A percentile compares a stretch with the other conserved stretches of the same genome.
These are phyloP conservation scores for Aspergillus affinis DNA, from an alignment of 495 filamentous ascomycete genomes.

Conservation along the genomic window DNA sequence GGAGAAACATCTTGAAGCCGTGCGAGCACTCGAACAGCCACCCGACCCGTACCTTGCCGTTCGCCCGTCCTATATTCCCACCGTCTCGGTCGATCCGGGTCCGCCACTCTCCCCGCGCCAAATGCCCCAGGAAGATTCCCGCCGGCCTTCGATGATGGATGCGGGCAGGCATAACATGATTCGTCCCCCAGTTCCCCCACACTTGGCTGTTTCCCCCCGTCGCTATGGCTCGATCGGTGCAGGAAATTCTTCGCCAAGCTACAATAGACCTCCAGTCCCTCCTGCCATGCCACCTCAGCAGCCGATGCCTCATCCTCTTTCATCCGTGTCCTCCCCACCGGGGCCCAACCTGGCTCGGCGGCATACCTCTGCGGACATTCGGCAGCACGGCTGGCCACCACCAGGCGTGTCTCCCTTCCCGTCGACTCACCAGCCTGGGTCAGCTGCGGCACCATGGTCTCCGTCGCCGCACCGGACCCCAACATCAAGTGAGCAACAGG, in stretches of 20 bases:
- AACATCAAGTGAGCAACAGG: conserved; percentile 70
- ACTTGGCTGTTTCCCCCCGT: conserved; percentile 73
- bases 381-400: conserved; percentile 81
- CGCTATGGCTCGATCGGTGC: conserved; percentile 83
- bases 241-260: conserved; percentile 69
- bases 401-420: conserved; percentile 66
- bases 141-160: conserved; percentile 57
- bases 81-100: conserved; percentile 63
- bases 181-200: conserved; percentile 75
- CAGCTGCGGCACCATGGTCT: conserved; percentile 75
- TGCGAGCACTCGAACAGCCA: conserved; percentile 69
- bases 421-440: conserved; percentile 20
- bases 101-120: conserved; percentile 92
- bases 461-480: conserved; percentile 74
- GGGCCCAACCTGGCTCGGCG: conserved; percentile 71
- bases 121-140: conserved; percentile 79
- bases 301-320: conserved; percentile 71
- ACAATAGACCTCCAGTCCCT: conserved; percentile 62
- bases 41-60: conserved; percentile 73
- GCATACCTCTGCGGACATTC: conserved; percentile 95
- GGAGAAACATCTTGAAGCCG: conserved; percentile 74
- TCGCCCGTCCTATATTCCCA: conserved; percentile 74
- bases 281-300: conserved; percentile 65
- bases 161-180: conserved; percentile 33
- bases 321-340: conserved; percentile 71